Conservation (phyloP, 257 asterid species). For the Gentiana macrophylla region DNA sequence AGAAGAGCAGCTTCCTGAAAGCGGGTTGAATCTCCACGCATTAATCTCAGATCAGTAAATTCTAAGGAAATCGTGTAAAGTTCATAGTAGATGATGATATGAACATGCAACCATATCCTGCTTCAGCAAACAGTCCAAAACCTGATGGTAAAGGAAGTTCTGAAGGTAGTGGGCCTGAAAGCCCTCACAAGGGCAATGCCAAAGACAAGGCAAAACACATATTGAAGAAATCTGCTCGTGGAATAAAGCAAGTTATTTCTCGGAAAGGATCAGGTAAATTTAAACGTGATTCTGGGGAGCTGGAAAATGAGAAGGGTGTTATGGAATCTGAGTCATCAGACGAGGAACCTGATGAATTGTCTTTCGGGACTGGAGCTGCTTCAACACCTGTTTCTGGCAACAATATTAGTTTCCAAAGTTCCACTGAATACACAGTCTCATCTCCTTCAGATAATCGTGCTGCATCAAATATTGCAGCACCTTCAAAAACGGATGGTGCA, state of each 20-base stretch:
- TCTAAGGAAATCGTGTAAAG: constrained; percentile 42
- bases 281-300: constrained; percentile 10
- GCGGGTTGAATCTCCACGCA: constrained; percentile 34
- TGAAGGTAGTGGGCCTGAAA: constrained; percentile 28
- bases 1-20: constrained; percentile 25
- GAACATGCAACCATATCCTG: constrained; percentile 16
- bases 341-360: constrained; percentile 1
- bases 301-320: constrained; percentile 6
- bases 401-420: background rate
- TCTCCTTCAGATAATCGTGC: background rate
- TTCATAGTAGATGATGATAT: constrained; percentile 40
- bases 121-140: constrained; percentile 18
- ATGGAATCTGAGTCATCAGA: constrained; percentile 8
- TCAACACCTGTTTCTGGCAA: constrained; percentile 1
- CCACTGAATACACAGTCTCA: background rate
- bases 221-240: constrained; percentile 59
- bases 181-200: constrained; percentile 26
- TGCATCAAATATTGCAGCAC: background rate
- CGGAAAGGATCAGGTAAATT: constrained; percentile 27
- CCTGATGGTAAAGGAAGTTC: constrained; percentile 33
- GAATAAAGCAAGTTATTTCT: constrained; percentile 40
- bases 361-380: too few species aligned
- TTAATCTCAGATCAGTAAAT: constrained; percentile 37
- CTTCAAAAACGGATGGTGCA: background rate
- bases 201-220: constrained; percentile 60